Conservation (phyloP, 2,329 filamentous ascomycete genomes). For the Cladosporium sphaerospermum region DNA sequence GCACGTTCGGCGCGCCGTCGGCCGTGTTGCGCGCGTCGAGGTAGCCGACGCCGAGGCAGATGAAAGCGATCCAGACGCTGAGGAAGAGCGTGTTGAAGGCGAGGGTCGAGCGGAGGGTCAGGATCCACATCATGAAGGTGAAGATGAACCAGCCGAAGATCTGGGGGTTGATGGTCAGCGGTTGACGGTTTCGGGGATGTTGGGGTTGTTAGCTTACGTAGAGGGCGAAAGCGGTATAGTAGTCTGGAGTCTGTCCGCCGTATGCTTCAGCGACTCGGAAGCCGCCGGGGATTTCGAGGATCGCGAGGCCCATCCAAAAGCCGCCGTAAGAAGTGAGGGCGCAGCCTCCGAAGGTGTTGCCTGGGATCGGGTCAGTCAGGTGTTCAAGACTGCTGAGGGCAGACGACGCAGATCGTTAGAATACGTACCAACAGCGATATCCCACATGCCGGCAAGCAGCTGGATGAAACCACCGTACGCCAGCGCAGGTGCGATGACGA, state of each 20-base stretch:
- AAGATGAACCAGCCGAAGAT: slow-evolving; percentile 71
- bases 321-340: slow-evolving; percentile 75
- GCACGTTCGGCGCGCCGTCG: slow-evolving; percentile 14
- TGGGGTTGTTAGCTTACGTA: slow-evolving; percentile 50
- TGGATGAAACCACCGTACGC: slow-evolving; percentile 75
- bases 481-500: slow-evolving; percentile 63
- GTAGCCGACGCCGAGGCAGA: slow-evolving; percentile 5
- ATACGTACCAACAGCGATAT: slow-evolving; percentile 63
- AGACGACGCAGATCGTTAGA: too few species aligned
- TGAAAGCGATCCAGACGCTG: slow-evolving; percentile 52
- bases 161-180: not conserved
- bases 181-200: not conserved
- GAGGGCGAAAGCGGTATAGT: slow-evolving; percentile 61
- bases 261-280: slow-evolving; percentile 54
- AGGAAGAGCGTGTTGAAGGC: slow-evolving; percentile 76
- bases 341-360: slow-evolving; percentile 80
- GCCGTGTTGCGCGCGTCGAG: slow-evolving; percentile 37
- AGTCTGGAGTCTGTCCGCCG: slow-evolving; percentile 33
- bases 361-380: not conserved
- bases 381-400: too few species aligned
- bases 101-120: slow-evolving; percentile 69
- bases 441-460: slow-evolving; percentile 81
- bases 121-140: slow-evolving; percentile 66
- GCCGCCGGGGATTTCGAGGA: slow-evolving; percentile 61
- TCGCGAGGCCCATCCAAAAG: slow-evolving; percentile 73